A percentile compares a stretch with the other conserved stretches of the same genome.
Conservation (phyloP, 1,139 yeast genomes). For the Nakaseomyces kungkrabaensis region DNA sequence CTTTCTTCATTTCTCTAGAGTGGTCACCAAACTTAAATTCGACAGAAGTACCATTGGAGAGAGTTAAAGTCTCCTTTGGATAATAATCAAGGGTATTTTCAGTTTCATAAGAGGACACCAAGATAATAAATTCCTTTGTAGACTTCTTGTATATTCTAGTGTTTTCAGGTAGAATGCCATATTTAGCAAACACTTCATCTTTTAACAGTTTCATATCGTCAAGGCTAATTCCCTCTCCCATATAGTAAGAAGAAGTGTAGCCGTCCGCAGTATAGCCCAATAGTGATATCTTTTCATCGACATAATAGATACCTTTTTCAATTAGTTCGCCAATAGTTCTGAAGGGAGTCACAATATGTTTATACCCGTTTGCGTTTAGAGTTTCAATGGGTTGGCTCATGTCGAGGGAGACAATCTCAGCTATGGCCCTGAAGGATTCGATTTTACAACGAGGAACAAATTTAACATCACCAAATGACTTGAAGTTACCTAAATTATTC, state of each 20-base stretch:
- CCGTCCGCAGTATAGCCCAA: conserved; percentile 76
- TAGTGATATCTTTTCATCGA: conserved; percentile 39
- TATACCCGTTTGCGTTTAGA: conserved; percentile 12
- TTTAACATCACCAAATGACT: conserved; percentile 82
- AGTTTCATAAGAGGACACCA: conserved; percentile 49
- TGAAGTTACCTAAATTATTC: conserved; percentile 75
- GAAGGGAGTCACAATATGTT: conserved; percentile 26
- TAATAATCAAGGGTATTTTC: conserved; percentile 37
- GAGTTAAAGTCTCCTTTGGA: conserved; percentile 32
- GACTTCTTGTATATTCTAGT: conserved; percentile 53
- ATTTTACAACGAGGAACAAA: conserved; percentile 55
- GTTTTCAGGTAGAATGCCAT: conserved; percentile 73
- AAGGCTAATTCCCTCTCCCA: conserved; percentile 39
- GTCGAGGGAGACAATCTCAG: conserved; percentile 30
- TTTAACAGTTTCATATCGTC: conserved; percentile 59
- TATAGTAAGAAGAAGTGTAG: conserved; percentile 65
- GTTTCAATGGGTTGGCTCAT: conserved; percentile 20
- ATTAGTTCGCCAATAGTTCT: conserved; percentile 35
- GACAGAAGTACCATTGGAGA: conserved; percentile 33
- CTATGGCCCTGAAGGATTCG: conserved; percentile 40
- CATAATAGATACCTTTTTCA: conserved; percentile 36
- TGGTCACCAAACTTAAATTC: conserved; percentile 73
- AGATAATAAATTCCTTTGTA: conserved; percentile 40
- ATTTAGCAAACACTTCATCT: conserved; percentile 43
- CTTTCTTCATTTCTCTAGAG: conserved; percentile 46